Evolutionary conservation across 2,329 filamentous ascomycete species (phyloP).

Genomic region (Cercospora berteroae): DNA sequence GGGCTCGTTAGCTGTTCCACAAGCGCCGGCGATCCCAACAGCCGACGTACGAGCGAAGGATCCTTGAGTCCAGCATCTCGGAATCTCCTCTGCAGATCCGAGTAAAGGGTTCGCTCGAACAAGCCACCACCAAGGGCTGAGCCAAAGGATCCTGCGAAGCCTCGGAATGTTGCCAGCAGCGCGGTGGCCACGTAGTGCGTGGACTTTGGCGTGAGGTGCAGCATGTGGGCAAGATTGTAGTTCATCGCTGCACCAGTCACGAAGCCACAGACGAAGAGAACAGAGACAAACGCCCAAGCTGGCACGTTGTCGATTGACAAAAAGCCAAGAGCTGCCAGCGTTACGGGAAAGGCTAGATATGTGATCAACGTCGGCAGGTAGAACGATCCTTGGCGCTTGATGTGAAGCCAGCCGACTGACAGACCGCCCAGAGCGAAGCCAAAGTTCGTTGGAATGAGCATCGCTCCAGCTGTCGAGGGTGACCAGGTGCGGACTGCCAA

Average conservation of each 20-base stretch:
- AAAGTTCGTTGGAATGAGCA: slow-evolving; percentile 76
- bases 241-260: slow-evolving; percentile 71
- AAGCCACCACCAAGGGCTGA: slow-evolving; percentile 75
- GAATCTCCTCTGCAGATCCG: slow-evolving; percentile 59
- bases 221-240: slow-evolving; percentile 75
- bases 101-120: slow-evolving; percentile 63
- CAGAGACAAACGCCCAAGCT: slow-evolving; percentile 54
- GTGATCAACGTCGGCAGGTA: slow-evolving; percentile 55
- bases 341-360: slow-evolving; percentile 61
- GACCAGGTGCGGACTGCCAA: slow-evolving; percentile 70
- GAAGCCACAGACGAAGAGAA: slow-evolving; percentile 69
- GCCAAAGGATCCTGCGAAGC: slow-evolving; percentile 78
- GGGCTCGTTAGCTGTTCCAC: slow-evolving; percentile 51
- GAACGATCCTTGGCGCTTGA: slow-evolving; percentile 70
- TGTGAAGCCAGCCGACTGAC: slow-evolving; percentile 71
- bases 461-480: slow-evolving; percentile 68
- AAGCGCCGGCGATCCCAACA: slow-evolving; percentile 59
- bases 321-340: slow-evolving; percentile 57
- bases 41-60: slow-evolving; percentile 51
- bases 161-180: slow-evolving; percentile 74
- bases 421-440: slow-evolving; percentile 76
- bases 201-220: slow-evolving; percentile 66
- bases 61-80: slow-evolving; percentile 42
- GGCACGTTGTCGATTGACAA: slow-evolving; percentile 56
- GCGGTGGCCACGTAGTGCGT: slow-evolving; percentile 75